A percentile compares a stretch with the other conserved stretches of the same genome.
phyloP scores from a whole-genome alignment of 768 basidiomycete species.

The Amanita inopinata region DNA sequence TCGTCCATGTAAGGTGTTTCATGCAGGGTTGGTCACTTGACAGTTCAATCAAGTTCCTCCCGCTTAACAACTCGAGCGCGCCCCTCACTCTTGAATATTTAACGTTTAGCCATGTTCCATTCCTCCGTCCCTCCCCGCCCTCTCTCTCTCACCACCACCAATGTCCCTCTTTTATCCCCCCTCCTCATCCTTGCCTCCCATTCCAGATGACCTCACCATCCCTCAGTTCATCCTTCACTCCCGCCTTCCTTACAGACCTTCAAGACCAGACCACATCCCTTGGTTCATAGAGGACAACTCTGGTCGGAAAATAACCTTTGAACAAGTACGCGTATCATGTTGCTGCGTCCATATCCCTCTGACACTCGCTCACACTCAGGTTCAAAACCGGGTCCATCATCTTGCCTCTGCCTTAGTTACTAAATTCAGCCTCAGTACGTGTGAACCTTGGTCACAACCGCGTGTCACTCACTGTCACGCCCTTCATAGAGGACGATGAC shows the following conservation, averaged over 20 bases:
- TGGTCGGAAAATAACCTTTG: slow-evolving; percentile 30
- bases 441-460: not conserved
- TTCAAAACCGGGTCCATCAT: slow-evolving; percentile 31
- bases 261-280: slow-evolving; percentile 32
- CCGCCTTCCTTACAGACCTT: slow-evolving; percentile 31
- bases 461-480: slow-evolving; percentile 3
- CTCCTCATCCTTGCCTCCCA: slow-evolving; percentile 23
- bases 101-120: not conserved
- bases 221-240: slow-evolving; percentile 57
- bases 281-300: slow-evolving; percentile 54
- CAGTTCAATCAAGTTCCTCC: not conserved
- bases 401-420: slow-evolving; percentile 45
- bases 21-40: not conserved
- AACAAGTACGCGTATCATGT: slow-evolving; percentile 31
- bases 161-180: slow-evolving; percentile 8
- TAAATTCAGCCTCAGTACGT: slow-evolving; percentile 39
- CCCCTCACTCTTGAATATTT: not conserved
- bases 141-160: not conserved
- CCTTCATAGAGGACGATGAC: slow-evolving; percentile 25
- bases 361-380: slow-evolving; percentile 13
- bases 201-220: slow-evolving; percentile 55
- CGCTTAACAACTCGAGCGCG: not conserved
- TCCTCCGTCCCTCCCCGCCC: not conserved
- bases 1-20: slow-evolving; percentile 40
- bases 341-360: not conserved